Percentiles rank a stretch among this genome's conserved stretches.
phyloP scores from a whole-genome alignment of 2,329 filamentous ascomycete genomes.

The Sclerotinia glacialis region DNA sequence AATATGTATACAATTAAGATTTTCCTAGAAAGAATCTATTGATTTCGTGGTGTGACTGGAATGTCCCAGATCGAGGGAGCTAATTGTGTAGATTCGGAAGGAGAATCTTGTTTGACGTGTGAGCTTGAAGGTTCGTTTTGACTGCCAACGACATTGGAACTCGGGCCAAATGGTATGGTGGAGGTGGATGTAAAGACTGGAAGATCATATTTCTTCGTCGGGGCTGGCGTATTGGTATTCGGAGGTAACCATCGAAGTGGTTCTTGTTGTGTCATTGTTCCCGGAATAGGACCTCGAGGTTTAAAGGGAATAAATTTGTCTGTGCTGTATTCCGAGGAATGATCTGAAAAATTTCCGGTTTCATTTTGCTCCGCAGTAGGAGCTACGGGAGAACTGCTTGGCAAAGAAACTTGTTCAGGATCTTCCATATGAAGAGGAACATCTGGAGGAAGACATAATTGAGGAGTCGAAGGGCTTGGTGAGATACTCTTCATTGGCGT shows the following conservation, averaged over 20 bases:
- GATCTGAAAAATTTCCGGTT: constrained; percentile 15
- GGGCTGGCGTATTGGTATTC: constrained; percentile 40
- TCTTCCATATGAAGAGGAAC: constrained; percentile 27
- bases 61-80: constrained; percentile 39
- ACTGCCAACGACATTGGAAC: constrained; percentile 12
- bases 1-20: neutral
- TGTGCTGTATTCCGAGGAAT: constrained; percentile 24
- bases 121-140: constrained; percentile 8
- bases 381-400: constrained; percentile 31
- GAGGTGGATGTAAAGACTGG: constrained; percentile 38
- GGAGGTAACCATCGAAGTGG: constrained; percentile 53
- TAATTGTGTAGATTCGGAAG: constrained; percentile 14
- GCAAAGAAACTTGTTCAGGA: constrained; percentile 30
- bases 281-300: constrained; percentile 51
- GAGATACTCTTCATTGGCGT: constrained; percentile 21
- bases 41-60: constrained; percentile 39
- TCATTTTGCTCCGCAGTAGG: constrained; percentile 14
- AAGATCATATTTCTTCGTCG: constrained; percentile 34
- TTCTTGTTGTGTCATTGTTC: constrained; percentile 42
- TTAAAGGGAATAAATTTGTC: constrained; percentile 55
- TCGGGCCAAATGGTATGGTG: constrained; percentile 36
- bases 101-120: constrained; percentile 11
- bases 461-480: constrained; percentile 28
- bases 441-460: constrained; percentile 23
- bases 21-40: neutral